Evolutionary conservation across 805 yeast species (phyloP).

Genomic region (Candida ovalis): DNA sequence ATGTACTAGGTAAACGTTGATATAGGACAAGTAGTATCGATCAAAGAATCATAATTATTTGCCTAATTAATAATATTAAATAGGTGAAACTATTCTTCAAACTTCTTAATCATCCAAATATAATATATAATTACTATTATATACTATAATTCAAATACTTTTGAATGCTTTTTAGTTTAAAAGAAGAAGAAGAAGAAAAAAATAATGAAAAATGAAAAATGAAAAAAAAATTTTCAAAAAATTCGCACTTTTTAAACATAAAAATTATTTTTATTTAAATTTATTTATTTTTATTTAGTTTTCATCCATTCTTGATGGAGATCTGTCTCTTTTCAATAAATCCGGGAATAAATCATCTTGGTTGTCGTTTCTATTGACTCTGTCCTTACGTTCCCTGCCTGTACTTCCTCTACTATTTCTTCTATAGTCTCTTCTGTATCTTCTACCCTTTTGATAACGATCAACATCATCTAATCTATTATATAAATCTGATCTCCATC

Average conservation of each 20-base stretch:
- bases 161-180: background rate
- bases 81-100: background rate
- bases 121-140: background rate
- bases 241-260: background rate
- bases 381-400: constrained; percentile 4
- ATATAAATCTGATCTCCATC: constrained; percentile 10
- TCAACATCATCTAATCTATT: background rate
- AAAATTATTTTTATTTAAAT: background rate
- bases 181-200: background rate
- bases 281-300: background rate
- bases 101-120: constrained; percentile 21
- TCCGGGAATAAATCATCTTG: constrained; percentile 38
- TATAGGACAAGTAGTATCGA: constrained; percentile 65
- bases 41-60: constrained; percentile 5
- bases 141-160: background rate
- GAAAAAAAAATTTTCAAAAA: background rate
- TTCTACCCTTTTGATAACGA: background rate
- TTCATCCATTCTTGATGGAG: constrained; percentile 19
- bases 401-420: background rate
- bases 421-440: background rate
- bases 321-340: constrained; percentile 24
- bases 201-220: background rate
- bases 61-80: background rate
- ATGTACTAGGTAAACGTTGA: constrained; percentile 67
- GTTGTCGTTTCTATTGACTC: constrained; percentile 17